These are phyloP conservation scores for Eutypella sp. DNA, from an alignment of 2,329 filamentous ascomycete genomes.

Conservation along the genomic window DNA sequence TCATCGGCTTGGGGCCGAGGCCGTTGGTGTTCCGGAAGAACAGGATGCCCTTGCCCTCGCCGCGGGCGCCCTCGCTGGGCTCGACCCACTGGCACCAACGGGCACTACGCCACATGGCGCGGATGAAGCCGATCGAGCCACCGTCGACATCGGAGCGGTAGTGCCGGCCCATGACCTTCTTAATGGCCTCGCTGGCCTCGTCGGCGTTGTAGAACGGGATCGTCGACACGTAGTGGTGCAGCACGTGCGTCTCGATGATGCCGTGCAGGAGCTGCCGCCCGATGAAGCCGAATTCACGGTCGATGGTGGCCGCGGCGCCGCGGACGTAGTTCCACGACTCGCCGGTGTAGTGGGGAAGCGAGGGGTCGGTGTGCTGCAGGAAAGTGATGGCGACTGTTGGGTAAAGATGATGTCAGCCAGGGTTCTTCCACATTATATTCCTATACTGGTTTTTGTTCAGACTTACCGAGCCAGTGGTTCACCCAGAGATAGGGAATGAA, in stretches of 20 bases:
- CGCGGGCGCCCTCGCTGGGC: constrained; percentile 74
- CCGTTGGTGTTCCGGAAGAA: constrained; percentile 97
- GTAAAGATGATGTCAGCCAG: constrained; percentile 12
- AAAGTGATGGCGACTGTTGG: constrained; percentile 87
- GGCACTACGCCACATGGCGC: constrained; percentile 72
- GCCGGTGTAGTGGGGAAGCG: constrained; percentile 84
- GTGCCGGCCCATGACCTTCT: constrained; percentile 89
- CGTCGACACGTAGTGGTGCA: constrained; percentile 93
- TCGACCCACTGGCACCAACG: constrained; percentile 97
- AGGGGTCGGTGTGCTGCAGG: constrained; percentile 94
- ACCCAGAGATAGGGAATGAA: constrained; percentile 94
- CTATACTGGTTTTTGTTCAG: not conserved
- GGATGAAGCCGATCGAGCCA: constrained; percentile 78
- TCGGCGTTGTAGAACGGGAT: constrained; percentile 98
- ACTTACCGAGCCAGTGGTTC: constrained; percentile 96
- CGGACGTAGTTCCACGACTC: constrained; percentile 89
- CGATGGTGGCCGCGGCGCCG: constrained; percentile 90
- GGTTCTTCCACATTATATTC: not conserved
- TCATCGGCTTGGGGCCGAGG: constrained; percentile 55
- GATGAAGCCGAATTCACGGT: constrained; percentile 95
- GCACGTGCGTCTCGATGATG: constrained; percentile 95
- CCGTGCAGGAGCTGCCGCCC: constrained; percentile 87
- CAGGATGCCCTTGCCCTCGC: constrained; percentile 75
- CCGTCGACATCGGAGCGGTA: constrained; percentile 79
- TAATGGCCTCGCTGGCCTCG: constrained; percentile 90